phyloP scores from a whole-genome alignment of 1,284 basidiomycete genomes.

The Neolentinus lepideus region DNA sequence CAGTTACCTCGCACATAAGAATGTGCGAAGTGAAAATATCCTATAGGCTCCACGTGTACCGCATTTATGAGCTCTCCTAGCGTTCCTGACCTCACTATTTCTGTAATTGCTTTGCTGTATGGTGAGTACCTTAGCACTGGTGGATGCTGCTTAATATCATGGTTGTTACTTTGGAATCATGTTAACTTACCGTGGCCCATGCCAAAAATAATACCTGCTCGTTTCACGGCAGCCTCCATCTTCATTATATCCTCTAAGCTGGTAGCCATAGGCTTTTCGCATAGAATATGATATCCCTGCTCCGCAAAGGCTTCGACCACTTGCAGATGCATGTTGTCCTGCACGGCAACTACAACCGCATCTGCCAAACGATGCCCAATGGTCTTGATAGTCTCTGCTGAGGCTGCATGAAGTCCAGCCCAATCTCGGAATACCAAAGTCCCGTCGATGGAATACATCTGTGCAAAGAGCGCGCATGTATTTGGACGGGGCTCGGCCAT shows the following conservation, averaged over 20 bases:
- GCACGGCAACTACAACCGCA: slow-evolving; percentile 71
- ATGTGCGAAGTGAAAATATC: slow-evolving; percentile 80
- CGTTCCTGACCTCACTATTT: slow-evolving; percentile 60
- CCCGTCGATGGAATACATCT: slow-evolving; percentile 48
- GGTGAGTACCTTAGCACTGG: slow-evolving; percentile 81
- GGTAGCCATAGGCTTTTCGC: slow-evolving; percentile 89
- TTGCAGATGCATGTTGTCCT: slow-evolving; percentile 72
- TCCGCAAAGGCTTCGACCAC: slow-evolving; percentile 67
- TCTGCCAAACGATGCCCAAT: slow-evolving; percentile 68
- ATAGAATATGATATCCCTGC: slow-evolving; percentile 82
- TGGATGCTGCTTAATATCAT: neutral
- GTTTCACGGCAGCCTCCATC: slow-evolving; percentile 67
- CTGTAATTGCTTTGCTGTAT: slow-evolving; percentile 65
- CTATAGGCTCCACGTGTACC: slow-evolving; percentile 73
- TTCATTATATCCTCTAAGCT: slow-evolving; percentile 61
- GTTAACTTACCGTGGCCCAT: slow-evolving; percentile 67
- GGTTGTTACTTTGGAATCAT: neutral
- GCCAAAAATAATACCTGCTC: slow-evolving; percentile 69
- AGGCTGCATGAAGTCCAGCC: slow-evolving; percentile 63
- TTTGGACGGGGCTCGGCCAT: slow-evolving; percentile 76
- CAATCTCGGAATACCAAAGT: slow-evolving; percentile 68
- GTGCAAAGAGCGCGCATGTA: slow-evolving; percentile 52
- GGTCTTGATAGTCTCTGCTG: slow-evolving; percentile 53
- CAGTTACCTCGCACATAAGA: slow-evolving; percentile 82
- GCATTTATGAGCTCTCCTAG: slow-evolving; percentile 77